Percentiles rank a stretch among this genome's conserved stretches.
Evolutionary conservation across 306 rosid species (phyloP).

Genomic region (Fagus crenata): DNA sequence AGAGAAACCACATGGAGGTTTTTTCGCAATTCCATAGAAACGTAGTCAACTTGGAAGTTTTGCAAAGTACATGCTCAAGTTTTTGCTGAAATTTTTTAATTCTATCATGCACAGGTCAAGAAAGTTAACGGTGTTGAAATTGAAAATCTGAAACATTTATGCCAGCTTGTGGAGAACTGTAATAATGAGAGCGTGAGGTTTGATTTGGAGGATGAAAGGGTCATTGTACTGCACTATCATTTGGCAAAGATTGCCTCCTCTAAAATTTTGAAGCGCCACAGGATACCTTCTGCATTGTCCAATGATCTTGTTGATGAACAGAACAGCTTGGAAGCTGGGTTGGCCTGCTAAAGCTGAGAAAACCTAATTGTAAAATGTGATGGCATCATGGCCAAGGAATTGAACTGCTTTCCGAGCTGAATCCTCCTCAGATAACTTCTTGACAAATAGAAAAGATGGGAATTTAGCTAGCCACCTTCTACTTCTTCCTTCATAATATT

Average conservation of each 20-base stretch:
- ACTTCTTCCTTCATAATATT: not conserved
- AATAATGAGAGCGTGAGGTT: slow-evolving; percentile 56
- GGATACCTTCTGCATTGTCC: slow-evolving; percentile 74
- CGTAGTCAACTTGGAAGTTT: not conserved
- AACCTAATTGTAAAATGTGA: not conserved
- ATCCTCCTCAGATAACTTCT: not conserved
- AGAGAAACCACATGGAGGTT: too few relatives aligned
- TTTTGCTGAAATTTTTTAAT: slow-evolving; percentile 18
- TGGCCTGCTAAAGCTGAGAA: slow-evolving; percentile 23
- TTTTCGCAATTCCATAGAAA: too few relatives aligned
- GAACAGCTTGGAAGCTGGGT: slow-evolving; percentile 24
- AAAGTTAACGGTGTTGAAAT: slow-evolving; percentile 76
- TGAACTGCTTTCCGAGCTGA: not conserved
- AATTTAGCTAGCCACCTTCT: not conserved
- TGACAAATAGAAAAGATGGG: not conserved
- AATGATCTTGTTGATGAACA: slow-evolving; percentile 49
- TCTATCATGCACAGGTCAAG: slow-evolving; percentile 54
- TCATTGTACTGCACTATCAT: slow-evolving; percentile 60
- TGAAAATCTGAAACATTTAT: slow-evolving; percentile 66
- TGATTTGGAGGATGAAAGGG: slow-evolving; percentile 89
- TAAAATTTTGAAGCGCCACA: slow-evolving; percentile 69
- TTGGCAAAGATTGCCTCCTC: slow-evolving; percentile 69
- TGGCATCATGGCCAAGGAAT: not conserved
- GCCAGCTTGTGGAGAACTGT: slow-evolving; percentile 70
- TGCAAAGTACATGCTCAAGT: not conserved